Percentiles rank a stretch among this genome's conserved stretches.
Conservation (phyloP, 768 basidiomycete species). For the Kwoniella shandongensis region DNA sequence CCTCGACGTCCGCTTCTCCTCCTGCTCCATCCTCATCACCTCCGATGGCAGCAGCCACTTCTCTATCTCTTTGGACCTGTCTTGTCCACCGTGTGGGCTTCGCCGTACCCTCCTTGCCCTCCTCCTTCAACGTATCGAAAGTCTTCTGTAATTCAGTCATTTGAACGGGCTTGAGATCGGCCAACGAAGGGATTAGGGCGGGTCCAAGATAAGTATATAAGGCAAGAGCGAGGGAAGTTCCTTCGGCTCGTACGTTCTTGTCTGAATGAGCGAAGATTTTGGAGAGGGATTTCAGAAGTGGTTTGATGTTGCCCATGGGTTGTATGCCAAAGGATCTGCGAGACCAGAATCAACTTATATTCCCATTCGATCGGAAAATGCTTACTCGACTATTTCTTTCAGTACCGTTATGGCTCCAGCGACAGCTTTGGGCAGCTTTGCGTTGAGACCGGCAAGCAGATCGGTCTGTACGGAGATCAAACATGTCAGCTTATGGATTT, state of each 20-base stretch:
- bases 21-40: slow-evolving; percentile 57
- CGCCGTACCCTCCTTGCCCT: slow-evolving; percentile 77
- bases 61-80: slow-evolving; percentile 63
- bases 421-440: slow-evolving; percentile 93
- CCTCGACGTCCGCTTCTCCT: slow-evolving; percentile 53
- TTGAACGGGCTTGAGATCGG: slow-evolving; percentile 93
- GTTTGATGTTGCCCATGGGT: slow-evolving; percentile 59
- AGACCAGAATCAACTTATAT: background rate
- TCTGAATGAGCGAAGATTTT: slow-evolving; percentile 94
- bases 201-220: slow-evolving; percentile 85
- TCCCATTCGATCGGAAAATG: slow-evolving; percentile 10
- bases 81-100: slow-evolving; percentile 79
- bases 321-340: slow-evolving; percentile 76
- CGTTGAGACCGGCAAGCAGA: slow-evolving; percentile 76
- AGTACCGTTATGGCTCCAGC: slow-evolving; percentile 73
- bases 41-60: slow-evolving; percentile 42
- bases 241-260: slow-evolving; percentile 92
- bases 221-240: slow-evolving; percentile 68
- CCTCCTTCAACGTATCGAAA: slow-evolving; percentile 78
- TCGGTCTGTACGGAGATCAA: slow-evolving; percentile 60
- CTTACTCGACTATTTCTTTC: slow-evolving; percentile 81
- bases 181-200: slow-evolving; percentile 77
- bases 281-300: slow-evolving; percentile 79
- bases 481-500: no score
- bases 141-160: slow-evolving; percentile 91